phyloP scores from a whole-genome alignment of 1,284 basidiomycete genomes.

The Sporisorium reilianum region DNA sequence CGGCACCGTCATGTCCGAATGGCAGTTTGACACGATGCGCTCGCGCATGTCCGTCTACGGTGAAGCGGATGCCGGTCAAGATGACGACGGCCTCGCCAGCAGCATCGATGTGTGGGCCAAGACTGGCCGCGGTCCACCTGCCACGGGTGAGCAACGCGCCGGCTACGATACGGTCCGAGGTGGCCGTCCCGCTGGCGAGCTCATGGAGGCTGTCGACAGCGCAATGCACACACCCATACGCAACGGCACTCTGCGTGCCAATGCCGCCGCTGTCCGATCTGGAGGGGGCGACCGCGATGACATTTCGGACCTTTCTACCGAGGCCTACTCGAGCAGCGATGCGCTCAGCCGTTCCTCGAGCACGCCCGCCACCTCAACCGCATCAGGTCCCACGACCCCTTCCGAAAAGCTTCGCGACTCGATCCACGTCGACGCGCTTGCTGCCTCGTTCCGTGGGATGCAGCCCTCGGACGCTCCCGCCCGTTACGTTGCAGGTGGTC shows the following conservation, averaged over 20 bases:
- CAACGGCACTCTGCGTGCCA: slow-evolving; percentile 29
- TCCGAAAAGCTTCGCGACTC: slow-evolving; percentile 41
- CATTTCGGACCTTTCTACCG: slow-evolving; percentile 39
- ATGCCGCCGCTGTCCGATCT: slow-evolving; percentile 8
- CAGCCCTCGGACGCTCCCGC: slow-evolving; percentile 34
- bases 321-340: slow-evolving; percentile 41
- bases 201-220: slow-evolving; percentile 56
- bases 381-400: slow-evolving; percentile 45
- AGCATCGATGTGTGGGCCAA: slow-evolving; percentile 53
- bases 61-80: slow-evolving; percentile 71
- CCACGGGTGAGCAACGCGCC: slow-evolving; percentile 68
- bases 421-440: slow-evolving; percentile 56
- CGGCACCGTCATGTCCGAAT: slow-evolving; percentile 83
- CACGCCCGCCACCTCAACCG: slow-evolving; percentile 56
- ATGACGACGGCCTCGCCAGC: slow-evolving; percentile 71
- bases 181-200: slow-evolving; percentile 53
- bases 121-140: slow-evolving; percentile 59
- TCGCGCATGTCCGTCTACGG: slow-evolving; percentile 73
- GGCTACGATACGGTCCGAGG: slow-evolving; percentile 60
- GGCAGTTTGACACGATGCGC: slow-evolving; percentile 93
- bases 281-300: slow-evolving; percentile 42
- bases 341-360: slow-evolving; percentile 44
- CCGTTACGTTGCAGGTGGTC: slow-evolving; percentile 25
- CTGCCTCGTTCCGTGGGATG: slow-evolving; percentile 54
- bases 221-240: slow-evolving; percentile 40